Conservation (phyloP, 345 rosid species). For the Pugionium cornutum region DNA sequence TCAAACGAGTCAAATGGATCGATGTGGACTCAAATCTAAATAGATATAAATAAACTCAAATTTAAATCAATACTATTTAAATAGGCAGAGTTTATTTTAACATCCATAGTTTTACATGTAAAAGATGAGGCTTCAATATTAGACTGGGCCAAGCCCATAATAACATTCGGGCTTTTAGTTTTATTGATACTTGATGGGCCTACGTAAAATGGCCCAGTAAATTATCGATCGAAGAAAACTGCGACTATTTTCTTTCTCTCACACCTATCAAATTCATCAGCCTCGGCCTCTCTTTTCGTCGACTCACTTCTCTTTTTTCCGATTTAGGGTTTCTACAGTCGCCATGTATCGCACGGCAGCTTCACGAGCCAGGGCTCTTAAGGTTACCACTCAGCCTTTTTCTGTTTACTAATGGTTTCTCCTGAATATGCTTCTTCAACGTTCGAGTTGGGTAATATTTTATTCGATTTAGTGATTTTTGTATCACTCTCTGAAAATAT, state of each 20-base stretch:
- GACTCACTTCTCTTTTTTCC: not conserved
- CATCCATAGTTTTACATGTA: too few species aligned
- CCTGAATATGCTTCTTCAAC: conserved; percentile 19
- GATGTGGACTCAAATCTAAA: too few species aligned
- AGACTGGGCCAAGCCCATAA: conserved; percentile 24
- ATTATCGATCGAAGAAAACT: conserved; percentile 11
- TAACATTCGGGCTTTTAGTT: not conserved
- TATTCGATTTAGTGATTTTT: conserved; percentile 18
- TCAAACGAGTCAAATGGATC: too few species aligned
- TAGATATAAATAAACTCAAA: too few species aligned
- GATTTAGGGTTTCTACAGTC: conserved; percentile 35
- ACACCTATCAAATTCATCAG: conserved; percentile 16
- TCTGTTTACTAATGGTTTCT: not conserved
- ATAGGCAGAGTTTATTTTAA: too few species aligned
- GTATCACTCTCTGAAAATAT: not conserved
- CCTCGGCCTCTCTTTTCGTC: conserved; percentile 34
- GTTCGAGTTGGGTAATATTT: conserved; percentile 9
- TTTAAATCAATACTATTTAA: too few species aligned
- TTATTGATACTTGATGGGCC: not conserved
- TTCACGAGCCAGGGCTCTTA: conserved; percentile 54
- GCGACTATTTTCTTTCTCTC: conserved; percentile 5
- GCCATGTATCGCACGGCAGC: conserved; percentile 61
- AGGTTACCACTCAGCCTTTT: conserved; percentile 40
- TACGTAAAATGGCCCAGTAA: conserved; percentile 2
- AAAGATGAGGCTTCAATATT: not conserved